Evolutionary conservation across 2,329 filamentous ascomycete species (phyloP).

Genomic region (Plenodomus tracheiphilus): DNA sequence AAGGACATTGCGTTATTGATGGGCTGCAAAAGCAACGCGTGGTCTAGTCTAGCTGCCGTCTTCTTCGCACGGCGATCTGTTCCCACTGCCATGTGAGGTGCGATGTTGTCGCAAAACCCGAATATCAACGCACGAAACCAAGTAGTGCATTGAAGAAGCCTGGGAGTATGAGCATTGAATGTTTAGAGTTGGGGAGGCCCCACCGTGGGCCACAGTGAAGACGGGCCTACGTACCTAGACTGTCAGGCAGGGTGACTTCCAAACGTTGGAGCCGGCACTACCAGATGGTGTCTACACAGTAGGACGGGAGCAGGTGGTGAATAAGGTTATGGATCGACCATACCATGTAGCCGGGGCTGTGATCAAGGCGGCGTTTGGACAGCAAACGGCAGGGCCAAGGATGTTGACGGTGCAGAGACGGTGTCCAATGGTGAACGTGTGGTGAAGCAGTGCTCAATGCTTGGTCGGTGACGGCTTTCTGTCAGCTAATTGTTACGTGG

Average conservation of each 20-base stretch:
- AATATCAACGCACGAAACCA: constrained; percentile 25
- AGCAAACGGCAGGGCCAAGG: constrained; percentile 34
- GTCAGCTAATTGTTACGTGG: constrained; percentile 26
- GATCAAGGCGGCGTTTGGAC: constrained; percentile 30
- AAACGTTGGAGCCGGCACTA: constrained; percentile 45
- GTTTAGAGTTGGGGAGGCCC: constrained; percentile 28
- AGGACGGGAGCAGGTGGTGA: constrained; percentile 37
- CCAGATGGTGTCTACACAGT: constrained; percentile 30
- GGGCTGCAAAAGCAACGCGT: constrained; percentile 37
- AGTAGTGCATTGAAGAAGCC: constrained; percentile 35
- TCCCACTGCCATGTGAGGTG: constrained; percentile 45
- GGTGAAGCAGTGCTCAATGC: constrained; percentile 21
- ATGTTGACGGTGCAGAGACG: not conserved
- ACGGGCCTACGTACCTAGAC: constrained; percentile 34
- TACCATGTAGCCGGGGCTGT: constrained; percentile 36
- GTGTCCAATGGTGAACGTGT: constrained; percentile 15
- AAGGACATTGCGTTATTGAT: constrained; percentile 42
- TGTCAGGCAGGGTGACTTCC: constrained; percentile 31
- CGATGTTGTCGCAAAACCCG: constrained; percentile 32
- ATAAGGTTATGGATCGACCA: constrained; percentile 39
- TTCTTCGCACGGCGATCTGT: constrained; percentile 42
- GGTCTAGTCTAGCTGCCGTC: constrained; percentile 38
- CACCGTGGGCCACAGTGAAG: constrained; percentile 15
- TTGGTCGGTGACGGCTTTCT: constrained; percentile 19
- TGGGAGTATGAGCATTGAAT: constrained; percentile 35